A percentile compares a stretch with the other conserved stretches of the same genome.
Conservation (phyloP, 306 rosid genomes). For the Inga oerstediana region DNA sequence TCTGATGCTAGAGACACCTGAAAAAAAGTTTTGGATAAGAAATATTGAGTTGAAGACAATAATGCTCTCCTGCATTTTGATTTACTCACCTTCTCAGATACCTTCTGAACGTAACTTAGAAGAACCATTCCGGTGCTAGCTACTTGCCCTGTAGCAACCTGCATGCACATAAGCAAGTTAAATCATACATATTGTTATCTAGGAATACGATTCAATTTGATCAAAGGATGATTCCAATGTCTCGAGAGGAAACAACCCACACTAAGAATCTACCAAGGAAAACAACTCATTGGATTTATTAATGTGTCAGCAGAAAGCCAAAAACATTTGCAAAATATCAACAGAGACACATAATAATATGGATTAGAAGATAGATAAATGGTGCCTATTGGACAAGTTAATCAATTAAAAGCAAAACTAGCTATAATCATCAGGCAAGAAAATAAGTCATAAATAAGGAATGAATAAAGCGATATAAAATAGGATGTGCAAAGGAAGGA, state of each 20-base stretch:
- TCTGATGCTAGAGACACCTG: conserved; percentile 94
- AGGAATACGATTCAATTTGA: background rate
- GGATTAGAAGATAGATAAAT: background rate
- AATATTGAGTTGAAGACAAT: conserved; percentile 3
- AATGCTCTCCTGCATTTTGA: conserved; percentile 3
- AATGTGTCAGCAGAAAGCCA: background rate
- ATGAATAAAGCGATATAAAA: background rate
- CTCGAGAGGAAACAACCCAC: background rate
- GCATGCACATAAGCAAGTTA: conserved; percentile 33
- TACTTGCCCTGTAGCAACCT: conserved; percentile 97
- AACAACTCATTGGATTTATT: background rate
- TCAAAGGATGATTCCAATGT: conserved; percentile 2
- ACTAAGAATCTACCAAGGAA: background rate
- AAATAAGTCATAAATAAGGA: background rate
- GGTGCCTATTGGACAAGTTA: background rate
- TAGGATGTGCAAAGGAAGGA: background rate
- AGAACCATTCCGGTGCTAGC: conserved; percentile 96
- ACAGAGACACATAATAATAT: background rate
- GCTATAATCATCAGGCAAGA: conserved; percentile 8
- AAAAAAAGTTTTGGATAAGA: conserved; percentile 25
- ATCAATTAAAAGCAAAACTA: background rate
- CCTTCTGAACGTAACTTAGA: conserved; percentile 95
- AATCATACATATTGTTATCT: background rate
- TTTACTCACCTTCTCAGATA: conserved; percentile 85
- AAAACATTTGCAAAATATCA: background rate